Conservation (phyloP, 176 grass and related monocot species). For the Eragrostis nindensis region DNA sequence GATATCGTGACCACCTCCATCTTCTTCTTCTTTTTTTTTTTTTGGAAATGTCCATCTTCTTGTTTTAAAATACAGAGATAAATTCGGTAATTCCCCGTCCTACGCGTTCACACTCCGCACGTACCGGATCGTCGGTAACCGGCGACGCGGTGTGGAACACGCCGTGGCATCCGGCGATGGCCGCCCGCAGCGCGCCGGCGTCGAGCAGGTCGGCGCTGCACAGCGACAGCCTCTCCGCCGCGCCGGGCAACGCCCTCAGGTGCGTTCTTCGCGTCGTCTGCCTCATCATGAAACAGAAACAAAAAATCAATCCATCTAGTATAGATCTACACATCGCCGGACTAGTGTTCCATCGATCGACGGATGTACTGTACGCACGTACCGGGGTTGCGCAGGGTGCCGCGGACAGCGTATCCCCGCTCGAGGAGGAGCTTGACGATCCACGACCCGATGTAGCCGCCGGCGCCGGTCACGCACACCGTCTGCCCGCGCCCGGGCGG, state of each 20-base stretch:
- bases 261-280: slow-evolving; percentile 91
- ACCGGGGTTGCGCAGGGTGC: slow-evolving; percentile 71
- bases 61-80: no score
- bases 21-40: no score
- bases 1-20: no score
- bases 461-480: slow-evolving; percentile 79
- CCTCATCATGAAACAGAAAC: not conserved
- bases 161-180: slow-evolving; percentile 74
- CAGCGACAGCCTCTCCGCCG: slow-evolving; percentile 62
- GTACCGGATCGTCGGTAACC: slow-evolving; percentile 81
- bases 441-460: slow-evolving; percentile 71
- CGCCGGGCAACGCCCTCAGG: slow-evolving; percentile 64
- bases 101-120: not conserved
- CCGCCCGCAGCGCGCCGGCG: slow-evolving; percentile 48
- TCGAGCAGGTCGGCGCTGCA: slow-evolving; percentile 81
- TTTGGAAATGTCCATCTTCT: no score
- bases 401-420: slow-evolving; percentile 59
- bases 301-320: not conserved
- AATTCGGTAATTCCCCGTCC: no score
- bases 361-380: no score
- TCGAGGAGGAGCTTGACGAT: slow-evolving; percentile 72
- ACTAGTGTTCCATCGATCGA: not conserved
- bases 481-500: slow-evolving; percentile 41
- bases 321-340: not conserved
- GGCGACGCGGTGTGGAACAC: slow-evolving; percentile 91